Conservation (phyloP, 345 rosid species). For the Bretschneidera sinensis region DNA sequence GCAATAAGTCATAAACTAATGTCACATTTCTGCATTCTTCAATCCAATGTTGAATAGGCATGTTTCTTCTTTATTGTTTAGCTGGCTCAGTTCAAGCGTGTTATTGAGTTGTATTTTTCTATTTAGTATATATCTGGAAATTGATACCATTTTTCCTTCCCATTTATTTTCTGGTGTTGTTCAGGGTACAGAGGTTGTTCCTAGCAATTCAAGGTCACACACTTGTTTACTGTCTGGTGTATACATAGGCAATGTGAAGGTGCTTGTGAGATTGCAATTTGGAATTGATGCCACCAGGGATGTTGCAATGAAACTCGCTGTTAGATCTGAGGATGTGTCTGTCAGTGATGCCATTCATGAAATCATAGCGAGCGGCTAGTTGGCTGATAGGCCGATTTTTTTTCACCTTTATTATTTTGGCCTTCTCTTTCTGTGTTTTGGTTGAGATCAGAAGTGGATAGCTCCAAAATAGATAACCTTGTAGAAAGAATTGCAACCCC, state of each 20-base stretch:
- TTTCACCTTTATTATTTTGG: background rate
- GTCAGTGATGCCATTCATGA: constrained; percentile 87
- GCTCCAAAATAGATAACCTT: constrained; percentile 12
- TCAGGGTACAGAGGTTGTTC: constrained; percentile 84
- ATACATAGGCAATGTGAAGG: constrained; percentile 79
- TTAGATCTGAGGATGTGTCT: constrained; percentile 72
- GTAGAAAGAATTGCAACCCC: constrained; percentile 14
- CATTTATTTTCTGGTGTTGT: background rate
- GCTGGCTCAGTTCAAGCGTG: background rate
- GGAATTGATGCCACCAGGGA: constrained; percentile 82
- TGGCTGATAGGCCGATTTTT: background rate
- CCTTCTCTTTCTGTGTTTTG: background rate
- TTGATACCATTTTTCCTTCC: background rate
- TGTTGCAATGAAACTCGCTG: constrained; percentile 85
- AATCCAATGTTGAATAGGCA: background rate
- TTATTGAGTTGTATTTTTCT: no score
- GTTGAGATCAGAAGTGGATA: constrained; percentile 13
- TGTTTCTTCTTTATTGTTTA: background rate
- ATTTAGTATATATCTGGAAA: no score
- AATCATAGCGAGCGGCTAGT: constrained; percentile 76
- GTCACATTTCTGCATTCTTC: background rate
- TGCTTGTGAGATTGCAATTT: constrained; percentile 75
- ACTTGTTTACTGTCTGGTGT: constrained; percentile 82
- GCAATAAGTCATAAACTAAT: background rate
- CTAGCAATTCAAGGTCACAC: constrained; percentile 92